Conservation (phyloP, 2,329 filamentous ascomycete genomes). For the Curvularia eragrostidis region DNA sequence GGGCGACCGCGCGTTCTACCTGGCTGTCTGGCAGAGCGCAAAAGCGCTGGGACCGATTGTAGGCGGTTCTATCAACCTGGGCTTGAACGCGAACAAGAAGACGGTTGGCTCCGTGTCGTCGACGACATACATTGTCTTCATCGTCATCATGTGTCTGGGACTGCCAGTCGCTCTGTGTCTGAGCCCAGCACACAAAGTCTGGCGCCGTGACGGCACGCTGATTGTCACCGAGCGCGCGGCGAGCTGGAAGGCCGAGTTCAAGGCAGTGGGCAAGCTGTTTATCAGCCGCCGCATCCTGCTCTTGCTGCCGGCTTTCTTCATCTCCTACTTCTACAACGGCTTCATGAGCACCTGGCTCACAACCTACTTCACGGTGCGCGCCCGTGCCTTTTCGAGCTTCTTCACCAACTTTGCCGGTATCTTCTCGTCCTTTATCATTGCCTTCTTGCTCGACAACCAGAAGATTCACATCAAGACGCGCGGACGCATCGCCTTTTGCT, state of each 20-base stretch:
- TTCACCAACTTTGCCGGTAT: constrained; percentile 50
- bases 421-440: constrained; percentile 47
- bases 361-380: constrained; percentile 46
- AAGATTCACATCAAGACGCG: constrained; percentile 45
- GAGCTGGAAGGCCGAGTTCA: constrained; percentile 38
- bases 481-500: constrained; percentile 36
- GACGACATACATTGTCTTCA: constrained; percentile 56
- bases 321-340: constrained; percentile 50
- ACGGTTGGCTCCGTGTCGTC: constrained; percentile 50
- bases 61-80: constrained; percentile 60
- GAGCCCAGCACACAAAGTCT: constrained; percentile 55
- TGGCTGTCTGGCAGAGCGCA: constrained; percentile 46
- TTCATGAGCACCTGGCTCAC: constrained; percentile 47
- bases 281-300: constrained; percentile 42
- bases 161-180: constrained; percentile 53
- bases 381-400: constrained; percentile 46
- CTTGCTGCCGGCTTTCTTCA: constrained; percentile 46
- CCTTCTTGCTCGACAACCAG: constrained; percentile 43
- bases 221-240: constrained; percentile 36
- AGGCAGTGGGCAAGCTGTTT: constrained; percentile 40
- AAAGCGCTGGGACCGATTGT: constrained; percentile 53
- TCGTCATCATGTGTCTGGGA: constrained; percentile 57
- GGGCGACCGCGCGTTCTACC: constrained; percentile 46
- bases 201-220: constrained; percentile 52
- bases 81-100: constrained; percentile 52